Conservation (phyloP, 345 rosid species). For the Excoecaria agallocha region DNA sequence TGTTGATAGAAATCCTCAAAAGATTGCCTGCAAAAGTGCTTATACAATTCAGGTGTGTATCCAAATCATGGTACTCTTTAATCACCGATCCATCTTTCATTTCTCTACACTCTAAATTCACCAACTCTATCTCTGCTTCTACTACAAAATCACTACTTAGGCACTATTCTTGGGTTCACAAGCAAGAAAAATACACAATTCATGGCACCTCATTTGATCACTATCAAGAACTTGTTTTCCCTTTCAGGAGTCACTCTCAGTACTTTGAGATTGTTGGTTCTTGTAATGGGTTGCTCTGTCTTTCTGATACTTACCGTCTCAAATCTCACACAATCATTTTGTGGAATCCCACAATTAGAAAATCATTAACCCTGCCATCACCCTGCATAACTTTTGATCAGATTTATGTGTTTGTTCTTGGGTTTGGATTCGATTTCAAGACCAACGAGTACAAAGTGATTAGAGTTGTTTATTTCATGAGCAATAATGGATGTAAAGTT, state of each 20-base stretch:
- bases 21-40: constrained; percentile 15
- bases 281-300: constrained; percentile 19
- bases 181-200: constrained; percentile 17
- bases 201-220: neutral
- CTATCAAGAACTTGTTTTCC: constrained; percentile 4
- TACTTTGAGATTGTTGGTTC: constrained; percentile 22
- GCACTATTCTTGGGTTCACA: constrained; percentile 20
- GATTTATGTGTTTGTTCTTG: constrained; percentile 23
- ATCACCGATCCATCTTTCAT: constrained; percentile 22
- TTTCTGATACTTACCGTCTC: constrained; percentile 14
- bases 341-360: constrained; percentile 19
- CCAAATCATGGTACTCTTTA: constrained; percentile 23
- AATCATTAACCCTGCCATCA: constrained; percentile 5
- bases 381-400: constrained; percentile 10
- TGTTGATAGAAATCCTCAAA: constrained; percentile 21
- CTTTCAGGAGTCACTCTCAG: constrained; percentile 21
- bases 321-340: constrained; percentile 13
- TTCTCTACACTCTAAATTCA: constrained; percentile 12
- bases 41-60: constrained; percentile 12
- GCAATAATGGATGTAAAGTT: neutral
- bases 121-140: neutral
- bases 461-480: constrained; percentile 20
- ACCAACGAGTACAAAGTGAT: constrained; percentile 31
- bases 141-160: constrained; percentile 16
- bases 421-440: constrained; percentile 29